Percentiles rank a stretch among this genome's conserved stretches.
Conservation (phyloP, 2,329 filamentous ascomycete genomes). For the Phyllosticta paracitricarpa region DNA sequence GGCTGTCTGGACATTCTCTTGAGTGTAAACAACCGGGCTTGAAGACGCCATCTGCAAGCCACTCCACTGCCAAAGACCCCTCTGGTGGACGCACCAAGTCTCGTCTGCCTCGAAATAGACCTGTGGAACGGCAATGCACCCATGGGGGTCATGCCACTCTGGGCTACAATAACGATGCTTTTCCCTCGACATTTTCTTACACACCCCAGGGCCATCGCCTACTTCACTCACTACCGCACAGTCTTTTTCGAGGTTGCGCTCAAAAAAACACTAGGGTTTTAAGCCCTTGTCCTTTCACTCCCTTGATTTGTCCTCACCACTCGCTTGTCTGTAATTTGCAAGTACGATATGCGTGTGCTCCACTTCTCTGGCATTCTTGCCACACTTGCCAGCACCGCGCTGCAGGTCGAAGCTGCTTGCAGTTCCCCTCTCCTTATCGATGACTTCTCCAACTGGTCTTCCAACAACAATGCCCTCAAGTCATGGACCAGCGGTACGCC, state of each 20-base stretch:
- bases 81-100: neutral
- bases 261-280: slow-evolving; percentile 8
- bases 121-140: neutral
- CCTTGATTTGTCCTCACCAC: slow-evolving; percentile 18
- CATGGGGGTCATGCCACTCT: neutral
- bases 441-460: slow-evolving; percentile 28
- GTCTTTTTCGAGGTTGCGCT: neutral
- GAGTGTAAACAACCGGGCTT: neutral
- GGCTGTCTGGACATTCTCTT: neutral
- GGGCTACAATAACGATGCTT: neutral
- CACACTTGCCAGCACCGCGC: slow-evolving; percentile 15
- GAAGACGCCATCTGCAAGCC: neutral
- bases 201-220: neutral
- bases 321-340: slow-evolving; percentile 1
- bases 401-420: slow-evolving; percentile 25
- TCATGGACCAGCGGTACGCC: slow-evolving; percentile 27
- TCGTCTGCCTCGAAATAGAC: neutral
- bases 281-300: slow-evolving; percentile 31
- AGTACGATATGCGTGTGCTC: slow-evolving; percentile 21
- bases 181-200: neutral
- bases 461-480: slow-evolving; percentile 26
- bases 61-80: neutral
- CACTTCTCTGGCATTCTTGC: slow-evolving; percentile 24
- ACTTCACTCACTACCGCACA: neutral
- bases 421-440: slow-evolving; percentile 27